These are phyloP conservation scores for Flagelloscypha sp. DNA, from an alignment of 768 basidiomycete species.

Conservation along the genomic window DNA sequence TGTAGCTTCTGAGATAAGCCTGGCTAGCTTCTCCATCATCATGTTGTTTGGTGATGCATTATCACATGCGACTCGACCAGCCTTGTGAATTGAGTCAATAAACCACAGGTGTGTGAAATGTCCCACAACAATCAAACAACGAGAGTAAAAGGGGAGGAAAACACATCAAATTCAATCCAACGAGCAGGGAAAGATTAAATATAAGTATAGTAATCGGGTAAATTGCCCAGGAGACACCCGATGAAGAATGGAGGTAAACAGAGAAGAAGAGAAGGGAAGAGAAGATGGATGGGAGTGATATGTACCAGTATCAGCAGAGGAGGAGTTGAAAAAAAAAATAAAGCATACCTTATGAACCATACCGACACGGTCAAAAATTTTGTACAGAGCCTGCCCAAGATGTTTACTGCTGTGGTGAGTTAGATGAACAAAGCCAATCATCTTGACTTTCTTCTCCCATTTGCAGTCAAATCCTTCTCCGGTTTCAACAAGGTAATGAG, in stretches of 20 bases:
- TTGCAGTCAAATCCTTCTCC: slow-evolving; percentile 17
- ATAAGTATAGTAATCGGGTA: too few relatives aligned
- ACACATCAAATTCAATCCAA: too few relatives aligned
- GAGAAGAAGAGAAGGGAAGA: too few relatives aligned
- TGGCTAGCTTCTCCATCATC: slow-evolving; percentile 21
- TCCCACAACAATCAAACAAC: too few relatives aligned
- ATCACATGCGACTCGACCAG: slow-evolving; percentile 27
- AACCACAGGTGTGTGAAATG: too few relatives aligned
- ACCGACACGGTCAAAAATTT: slow-evolving; percentile 18
- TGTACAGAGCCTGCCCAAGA: slow-evolving; percentile 30
- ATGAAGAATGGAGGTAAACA: too few relatives aligned
- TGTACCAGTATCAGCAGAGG: slow-evolving; percentile 5
- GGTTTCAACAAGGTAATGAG: slow-evolving; percentile 30
- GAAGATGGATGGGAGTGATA: too few relatives aligned
- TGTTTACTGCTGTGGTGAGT: slow-evolving; percentile 25
- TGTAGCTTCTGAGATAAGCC: not conserved
- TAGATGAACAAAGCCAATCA: slow-evolving; percentile 28
- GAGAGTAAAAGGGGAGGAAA: too few relatives aligned
- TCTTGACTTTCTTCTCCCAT: slow-evolving; percentile 22
- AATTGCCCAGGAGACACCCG: too few relatives aligned
- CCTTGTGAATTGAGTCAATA: too few relatives aligned
- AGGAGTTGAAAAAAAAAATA: slow-evolving; percentile 3
- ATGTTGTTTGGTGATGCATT: slow-evolving; percentile 31
- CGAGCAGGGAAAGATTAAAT: too few relatives aligned
- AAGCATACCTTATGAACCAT: slow-evolving; percentile 23